Evolutionary conservation across 2,329 filamentous ascomycete species (phyloP), one percentile per base, ranked within the genome.

Genomic region (Phialophora expanda): DNA sequence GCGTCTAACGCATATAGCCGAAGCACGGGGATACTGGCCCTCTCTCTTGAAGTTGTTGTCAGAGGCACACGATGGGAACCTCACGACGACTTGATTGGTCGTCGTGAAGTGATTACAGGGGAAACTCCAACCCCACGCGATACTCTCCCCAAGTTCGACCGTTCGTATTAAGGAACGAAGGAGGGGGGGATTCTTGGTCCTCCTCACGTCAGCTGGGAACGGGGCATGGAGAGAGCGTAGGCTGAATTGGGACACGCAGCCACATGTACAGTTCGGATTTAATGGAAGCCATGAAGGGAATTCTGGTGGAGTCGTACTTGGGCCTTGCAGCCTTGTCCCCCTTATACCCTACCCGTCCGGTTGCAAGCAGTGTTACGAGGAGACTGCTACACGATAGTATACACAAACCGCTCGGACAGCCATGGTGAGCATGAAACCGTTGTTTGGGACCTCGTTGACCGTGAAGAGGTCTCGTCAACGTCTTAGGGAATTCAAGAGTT

Each of bases 401-500:
- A 53, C 48, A 53, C 22, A 53, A 11, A 53, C 48, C 9, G 48
- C 11, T 26, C 6, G 48, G 22, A 12, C 26, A 51, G 12, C 48
- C 48, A 17, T 20, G 17, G 38, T 44, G 17, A 8, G 38, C 17
- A n/a, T n/a, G 17, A 44, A 44, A 5, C 17, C 17, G 14, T n/a
- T 44, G 38, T 8, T 8, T 22, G 17, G 17, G 48, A 12, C 48
- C 4, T 51, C 9, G 20, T 12, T 14, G 48, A 12, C n/a, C 48
- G 24, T 51, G 12, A 11, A 11, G 20, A 4, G 7, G 20, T 14
- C 17, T 9, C 5, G 22, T 17, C 20, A 51, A 22, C 24, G 12
- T 9, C 8, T 26, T 20, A 6, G n/a, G 20, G 22, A 4, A 24
- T 67, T 67, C 57, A 72, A 46, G 66, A 72, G 7, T 44, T 44